Conservation (phyloP, 78 protist species). For the Guillardia theta region DNA sequence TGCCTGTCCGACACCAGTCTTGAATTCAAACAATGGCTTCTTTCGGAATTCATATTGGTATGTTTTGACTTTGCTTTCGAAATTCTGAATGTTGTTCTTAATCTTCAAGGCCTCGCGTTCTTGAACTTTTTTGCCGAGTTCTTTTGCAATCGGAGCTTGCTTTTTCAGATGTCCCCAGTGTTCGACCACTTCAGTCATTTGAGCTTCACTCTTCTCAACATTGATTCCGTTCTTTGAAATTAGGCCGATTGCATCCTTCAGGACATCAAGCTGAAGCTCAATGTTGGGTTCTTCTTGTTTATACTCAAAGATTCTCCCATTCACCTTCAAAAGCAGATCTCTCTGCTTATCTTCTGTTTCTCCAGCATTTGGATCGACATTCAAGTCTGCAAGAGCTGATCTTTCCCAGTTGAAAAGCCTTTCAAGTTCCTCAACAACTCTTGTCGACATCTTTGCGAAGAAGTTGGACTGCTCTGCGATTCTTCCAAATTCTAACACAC, state of each 20-base stretch:
- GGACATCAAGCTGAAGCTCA: conserved; percentile 1
- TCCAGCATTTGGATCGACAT: not conserved
- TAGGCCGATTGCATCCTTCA: not conserved
- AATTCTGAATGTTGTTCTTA: conserved; percentile 11
- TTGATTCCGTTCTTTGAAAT: not conserved
- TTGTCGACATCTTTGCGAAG: not conserved
- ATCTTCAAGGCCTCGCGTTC: conserved; percentile 18
- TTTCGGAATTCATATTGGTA: not conserved
- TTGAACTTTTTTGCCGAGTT: not conserved
- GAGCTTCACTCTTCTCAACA: not conserved
- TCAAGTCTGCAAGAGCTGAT: not conserved
- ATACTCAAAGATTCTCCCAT: not conserved
- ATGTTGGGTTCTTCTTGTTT: not conserved
- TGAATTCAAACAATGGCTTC: not conserved
- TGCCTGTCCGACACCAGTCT: not conserved
- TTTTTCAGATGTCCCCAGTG: not conserved
- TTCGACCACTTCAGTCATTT: not conserved
- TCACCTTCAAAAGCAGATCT: not conserved
- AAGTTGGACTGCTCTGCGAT: not conserved
- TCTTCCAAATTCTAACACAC: conserved; percentile 4
- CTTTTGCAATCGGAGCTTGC: not conserved
- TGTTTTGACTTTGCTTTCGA: not conserved
- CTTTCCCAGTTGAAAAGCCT: not conserved
- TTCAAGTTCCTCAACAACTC: not conserved
- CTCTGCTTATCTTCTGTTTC: not conserved